Evolutionary conservation across 768 basidiomycete species (phyloP).

Genomic region (Artomyces pyxidatus): DNA sequence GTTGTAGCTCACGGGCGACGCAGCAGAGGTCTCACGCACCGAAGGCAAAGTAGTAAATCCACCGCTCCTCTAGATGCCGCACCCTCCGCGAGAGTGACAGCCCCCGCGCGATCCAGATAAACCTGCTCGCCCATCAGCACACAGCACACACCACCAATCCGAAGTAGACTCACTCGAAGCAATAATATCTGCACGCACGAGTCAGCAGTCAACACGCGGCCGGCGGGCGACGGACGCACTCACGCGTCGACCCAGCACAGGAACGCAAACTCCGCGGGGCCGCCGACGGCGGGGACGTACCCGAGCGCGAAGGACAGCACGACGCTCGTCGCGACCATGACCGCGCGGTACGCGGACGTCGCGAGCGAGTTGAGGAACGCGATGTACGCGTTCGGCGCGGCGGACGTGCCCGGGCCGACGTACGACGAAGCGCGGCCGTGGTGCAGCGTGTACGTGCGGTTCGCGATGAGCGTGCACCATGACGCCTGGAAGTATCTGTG

Average conservation of each 20-base stretch:
- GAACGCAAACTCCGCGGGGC: conserved; percentile 55
- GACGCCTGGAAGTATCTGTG: conserved; percentile 39
- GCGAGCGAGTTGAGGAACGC: conserved; percentile 70
- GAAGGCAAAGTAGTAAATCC: conserved; percentile 84
- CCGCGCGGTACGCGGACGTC: conserved; percentile 70
- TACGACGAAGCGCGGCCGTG: conserved; percentile 36
- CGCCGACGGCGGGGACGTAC: conserved; percentile 59
- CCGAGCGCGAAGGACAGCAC: conserved; percentile 56
- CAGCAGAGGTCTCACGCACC: conserved; percentile 32
- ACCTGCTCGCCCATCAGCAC: conserved; percentile 32
- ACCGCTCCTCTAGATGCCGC: conserved; percentile 75
- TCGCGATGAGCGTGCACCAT: conserved; percentile 73
- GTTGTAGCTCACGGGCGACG: not conserved
- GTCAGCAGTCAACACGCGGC: not conserved
- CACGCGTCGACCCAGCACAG: conserved; percentile 84
- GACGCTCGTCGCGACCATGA: conserved; percentile 77
- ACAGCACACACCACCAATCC: conserved; percentile 11
- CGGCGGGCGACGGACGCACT: conserved; percentile 29
- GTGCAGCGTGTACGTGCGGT: conserved; percentile 62
- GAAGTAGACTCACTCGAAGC: conserved; percentile 61
- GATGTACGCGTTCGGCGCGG: conserved; percentile 51
- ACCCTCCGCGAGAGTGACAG: conserved; percentile 61
- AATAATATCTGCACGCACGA: conserved; percentile 67
- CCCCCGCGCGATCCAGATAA: conserved; percentile 72
- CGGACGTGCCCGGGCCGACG: conserved; percentile 37